Evolutionary conservation across 305 asterid genomes (phyloP).

Genomic region (Ilex paraguariensis): DNA sequence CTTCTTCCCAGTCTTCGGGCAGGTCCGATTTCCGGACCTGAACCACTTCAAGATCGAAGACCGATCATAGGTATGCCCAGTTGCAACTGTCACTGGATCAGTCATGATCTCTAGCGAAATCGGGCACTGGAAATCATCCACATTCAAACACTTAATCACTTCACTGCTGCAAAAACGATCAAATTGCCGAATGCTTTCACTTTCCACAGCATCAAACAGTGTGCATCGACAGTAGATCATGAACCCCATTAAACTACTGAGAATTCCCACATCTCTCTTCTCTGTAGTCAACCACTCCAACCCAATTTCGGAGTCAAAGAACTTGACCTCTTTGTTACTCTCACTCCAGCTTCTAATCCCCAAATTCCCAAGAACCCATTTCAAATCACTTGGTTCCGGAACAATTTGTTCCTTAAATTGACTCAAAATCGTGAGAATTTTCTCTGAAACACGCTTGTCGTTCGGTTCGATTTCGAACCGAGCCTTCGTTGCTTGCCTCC

Average conservation of each 20-base stretch:
- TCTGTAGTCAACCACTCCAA: slow-evolving; percentile 28
- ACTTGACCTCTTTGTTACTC: slow-evolving; percentile 46
- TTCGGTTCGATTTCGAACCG: slow-evolving; percentile 36
- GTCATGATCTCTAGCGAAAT: slow-evolving; percentile 72
- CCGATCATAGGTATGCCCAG: slow-evolving; percentile 84
- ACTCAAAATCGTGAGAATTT: slow-evolving; percentile 28
- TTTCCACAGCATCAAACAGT: slow-evolving; percentile 29
- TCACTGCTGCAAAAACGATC: slow-evolving; percentile 13
- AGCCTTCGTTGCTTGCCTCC: slow-evolving; percentile 32
- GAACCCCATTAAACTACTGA: slow-evolving; percentile 46
- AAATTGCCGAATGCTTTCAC: neutral
- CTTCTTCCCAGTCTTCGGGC: slow-evolving; percentile 80
- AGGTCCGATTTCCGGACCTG: slow-evolving; percentile 56
- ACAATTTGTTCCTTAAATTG: slow-evolving; percentile 32
- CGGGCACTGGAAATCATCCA: slow-evolving; percentile 82
- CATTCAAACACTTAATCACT: slow-evolving; percentile 30
- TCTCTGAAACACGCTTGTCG: slow-evolving; percentile 29
- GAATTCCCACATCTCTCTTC: slow-evolving; percentile 37
- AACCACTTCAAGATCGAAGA: slow-evolving; percentile 73
- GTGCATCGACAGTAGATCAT: slow-evolving; percentile 61
- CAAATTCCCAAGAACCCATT: slow-evolving; percentile 45
- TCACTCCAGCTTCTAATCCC: slow-evolving; percentile 58
- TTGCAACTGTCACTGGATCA: slow-evolving; percentile 70
- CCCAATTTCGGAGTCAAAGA: slow-evolving; percentile 47
- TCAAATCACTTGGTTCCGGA: slow-evolving; percentile 45